A percentile compares a stretch with the other conserved stretches of the same genome.
phyloP scores from a whole-genome alignment of 2,329 filamentous ascomycete genomes.

The Cladosporium sp. region DNA sequence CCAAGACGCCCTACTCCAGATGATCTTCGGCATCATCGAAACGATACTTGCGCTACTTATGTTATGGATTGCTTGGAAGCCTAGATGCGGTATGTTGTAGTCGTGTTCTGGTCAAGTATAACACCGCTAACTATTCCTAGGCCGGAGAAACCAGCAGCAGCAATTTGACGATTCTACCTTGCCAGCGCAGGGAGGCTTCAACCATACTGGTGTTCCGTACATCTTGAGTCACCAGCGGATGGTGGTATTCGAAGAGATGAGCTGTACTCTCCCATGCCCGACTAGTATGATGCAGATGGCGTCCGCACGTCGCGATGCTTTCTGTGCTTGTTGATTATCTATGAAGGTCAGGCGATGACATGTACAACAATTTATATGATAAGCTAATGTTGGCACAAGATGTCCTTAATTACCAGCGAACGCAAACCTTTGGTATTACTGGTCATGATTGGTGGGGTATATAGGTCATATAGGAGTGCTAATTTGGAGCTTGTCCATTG shows the following conservation, averaged over 20 bases:
- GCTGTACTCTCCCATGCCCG: neutral
- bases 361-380: no score
- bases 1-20: neutral
- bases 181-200: neutral
- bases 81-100: neutral
- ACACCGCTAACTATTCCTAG: neutral
- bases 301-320: neutral
- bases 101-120: neutral
- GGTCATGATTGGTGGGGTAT: no score
- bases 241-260: neutral
- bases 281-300: neutral
- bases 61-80: neutral
- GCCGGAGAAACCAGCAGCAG: neutral
- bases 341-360: neutral
- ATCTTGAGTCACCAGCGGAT: neutral
- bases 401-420: no score
- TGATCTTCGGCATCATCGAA: neutral
- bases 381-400: no score
- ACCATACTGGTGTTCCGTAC: neutral
- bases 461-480: no score
- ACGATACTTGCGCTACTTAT: neutral
- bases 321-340: neutral
- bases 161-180: neutral
- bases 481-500: no score
- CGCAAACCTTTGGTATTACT: no score